These are phyloP conservation scores for Didymosphaeria variabile DNA, from an alignment of 2,329 filamentous ascomycete genomes.

Conservation along the genomic window DNA sequence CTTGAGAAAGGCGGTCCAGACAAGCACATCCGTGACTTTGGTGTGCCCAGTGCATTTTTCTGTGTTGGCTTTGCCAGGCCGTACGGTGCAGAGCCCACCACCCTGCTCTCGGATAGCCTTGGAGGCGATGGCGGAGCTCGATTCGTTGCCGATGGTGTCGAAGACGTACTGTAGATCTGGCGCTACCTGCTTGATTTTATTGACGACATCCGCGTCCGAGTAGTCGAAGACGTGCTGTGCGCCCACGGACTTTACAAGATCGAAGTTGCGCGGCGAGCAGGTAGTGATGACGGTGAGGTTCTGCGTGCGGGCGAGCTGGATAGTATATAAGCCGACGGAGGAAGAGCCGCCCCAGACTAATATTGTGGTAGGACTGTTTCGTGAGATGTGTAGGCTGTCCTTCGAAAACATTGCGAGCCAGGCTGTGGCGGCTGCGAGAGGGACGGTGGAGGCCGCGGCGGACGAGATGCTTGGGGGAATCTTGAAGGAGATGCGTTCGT, in stretches of 20 bases:
- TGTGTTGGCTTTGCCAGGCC: slow-evolving; percentile 53
- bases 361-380: slow-evolving; percentile 30
- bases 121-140: slow-evolving; percentile 48
- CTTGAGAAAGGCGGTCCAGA: slow-evolving; percentile 55
- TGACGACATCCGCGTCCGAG: slow-evolving; percentile 50
- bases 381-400: slow-evolving; percentile 47
- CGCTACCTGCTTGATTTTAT: slow-evolving; percentile 48
- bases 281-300: slow-evolving; percentile 24
- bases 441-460: slow-evolving; percentile 51
- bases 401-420: slow-evolving; percentile 54
- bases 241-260: slow-evolving; percentile 22
- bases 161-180: slow-evolving; percentile 47
- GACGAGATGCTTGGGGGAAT: slow-evolving; percentile 42
- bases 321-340: slow-evolving; percentile 29
- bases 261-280: slow-evolving; percentile 27
- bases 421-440: slow-evolving; percentile 52
- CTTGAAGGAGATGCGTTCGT: slow-evolving; percentile 54
- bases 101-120: slow-evolving; percentile 36
- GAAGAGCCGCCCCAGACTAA: slow-evolving; percentile 58
- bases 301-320: slow-evolving; percentile 28
- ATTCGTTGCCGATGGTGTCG: slow-evolving; percentile 55
- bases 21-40: slow-evolving; percentile 54
- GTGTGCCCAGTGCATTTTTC: slow-evolving; percentile 45
- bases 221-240: slow-evolving; percentile 52
- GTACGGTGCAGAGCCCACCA: slow-evolving; percentile 53